Evolutionary conservation across 208 protist genomes (phyloP).

Genomic region (Trypanosoma caninum): DNA sequence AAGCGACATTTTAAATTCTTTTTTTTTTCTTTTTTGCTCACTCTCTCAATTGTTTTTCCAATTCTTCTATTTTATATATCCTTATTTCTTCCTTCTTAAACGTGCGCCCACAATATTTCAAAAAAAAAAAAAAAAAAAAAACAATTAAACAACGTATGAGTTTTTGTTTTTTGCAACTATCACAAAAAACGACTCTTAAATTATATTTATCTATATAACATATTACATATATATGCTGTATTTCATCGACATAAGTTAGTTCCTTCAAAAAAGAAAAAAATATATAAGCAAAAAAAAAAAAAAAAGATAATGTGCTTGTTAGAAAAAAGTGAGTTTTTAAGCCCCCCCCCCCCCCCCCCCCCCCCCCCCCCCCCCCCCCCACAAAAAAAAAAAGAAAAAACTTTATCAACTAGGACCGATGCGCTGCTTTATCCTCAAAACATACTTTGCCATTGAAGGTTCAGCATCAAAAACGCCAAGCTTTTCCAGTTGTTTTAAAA

Average conservation of each 20-base stretch:
- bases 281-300: conserved; percentile 19
- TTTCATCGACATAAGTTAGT: too few species aligned
- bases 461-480: conserved; percentile 34
- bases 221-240: neutral
- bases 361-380: neutral
- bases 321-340: too few species aligned
- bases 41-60: neutral
- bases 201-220: neutral
- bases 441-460: conserved; percentile 74
- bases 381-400: neutral
- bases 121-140: too few species aligned
- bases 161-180: conserved; percentile 13
- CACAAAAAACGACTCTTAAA: too few species aligned
- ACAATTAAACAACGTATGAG: conserved; percentile 14
- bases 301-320: conserved; percentile 7
- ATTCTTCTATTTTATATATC: conserved; percentile 9
- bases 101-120: neutral
- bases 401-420: conserved; percentile 10
- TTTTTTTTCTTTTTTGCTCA: neutral
- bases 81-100: neutral
- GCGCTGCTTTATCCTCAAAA: conserved; percentile 45
- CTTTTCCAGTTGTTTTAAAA: conserved; percentile 55
- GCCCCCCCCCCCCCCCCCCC: neutral
- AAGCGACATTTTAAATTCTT: conserved; percentile 22
- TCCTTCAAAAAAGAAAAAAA: conserved; percentile 23